phyloP scores from a whole-genome alignment of 768 basidiomycete species.

The Erythrobasidium yunnanense region DNA sequence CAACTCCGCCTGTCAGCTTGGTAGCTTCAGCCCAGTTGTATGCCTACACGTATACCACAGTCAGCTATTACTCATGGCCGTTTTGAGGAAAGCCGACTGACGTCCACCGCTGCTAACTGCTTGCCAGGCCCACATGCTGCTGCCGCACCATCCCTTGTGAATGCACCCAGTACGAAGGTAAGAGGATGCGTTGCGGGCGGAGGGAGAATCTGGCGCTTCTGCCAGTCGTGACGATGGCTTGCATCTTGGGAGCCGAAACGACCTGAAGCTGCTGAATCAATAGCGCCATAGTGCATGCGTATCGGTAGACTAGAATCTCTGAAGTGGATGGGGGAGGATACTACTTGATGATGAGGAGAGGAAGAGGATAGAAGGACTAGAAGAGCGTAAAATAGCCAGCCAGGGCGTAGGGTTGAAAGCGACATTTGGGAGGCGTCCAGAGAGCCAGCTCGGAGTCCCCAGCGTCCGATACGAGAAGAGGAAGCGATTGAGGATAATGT shows the following conservation, averaged over 20 bases:
- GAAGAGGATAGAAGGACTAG: too few relatives aligned
- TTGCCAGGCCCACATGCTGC: background rate
- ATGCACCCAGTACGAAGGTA: background rate
- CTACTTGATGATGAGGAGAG: too few relatives aligned
- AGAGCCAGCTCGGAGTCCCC: too few relatives aligned
- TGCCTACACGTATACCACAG: background rate
- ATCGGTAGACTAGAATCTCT: too few relatives aligned
- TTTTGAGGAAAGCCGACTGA: background rate
- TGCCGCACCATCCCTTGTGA: background rate
- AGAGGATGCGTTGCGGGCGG: background rate
- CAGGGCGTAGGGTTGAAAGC: too few relatives aligned
- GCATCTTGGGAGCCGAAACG: background rate
- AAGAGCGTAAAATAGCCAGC: too few relatives aligned
- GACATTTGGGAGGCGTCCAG: too few relatives aligned
- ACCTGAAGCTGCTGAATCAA: background rate
- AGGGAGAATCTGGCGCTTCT: background rate
- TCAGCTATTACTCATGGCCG: background rate
- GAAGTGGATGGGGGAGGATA: too few relatives aligned
- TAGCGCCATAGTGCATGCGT: too few relatives aligned
- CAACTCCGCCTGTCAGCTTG: background rate
- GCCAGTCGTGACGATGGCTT: background rate
- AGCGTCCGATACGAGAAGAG: too few relatives aligned
- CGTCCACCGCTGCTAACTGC: background rate
- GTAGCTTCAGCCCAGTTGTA: constrained; percentile 4
- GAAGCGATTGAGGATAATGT: too few relatives aligned